Percentiles rank a stretch among this genome's conserved stretches.
These are phyloP conservation scores for Grosmannia clavigera DNA, from an alignment of 2,329 filamentous ascomycete species.

Conservation along the genomic window DNA sequence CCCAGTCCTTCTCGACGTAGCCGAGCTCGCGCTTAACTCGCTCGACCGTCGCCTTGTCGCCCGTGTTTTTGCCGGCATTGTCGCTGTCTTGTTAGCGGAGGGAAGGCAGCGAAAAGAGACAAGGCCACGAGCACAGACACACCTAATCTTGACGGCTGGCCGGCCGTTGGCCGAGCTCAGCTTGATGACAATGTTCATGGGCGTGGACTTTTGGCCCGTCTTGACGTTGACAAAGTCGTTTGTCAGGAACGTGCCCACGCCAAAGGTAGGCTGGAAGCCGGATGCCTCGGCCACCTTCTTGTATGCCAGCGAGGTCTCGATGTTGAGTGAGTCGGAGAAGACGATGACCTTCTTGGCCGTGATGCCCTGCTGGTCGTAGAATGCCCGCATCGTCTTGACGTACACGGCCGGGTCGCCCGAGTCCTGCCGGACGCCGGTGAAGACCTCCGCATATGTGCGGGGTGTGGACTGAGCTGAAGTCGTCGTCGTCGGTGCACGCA, in stretches of 20 bases:
- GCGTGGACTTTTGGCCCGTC: slow-evolving; percentile 71
- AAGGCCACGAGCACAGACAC: slow-evolving; percentile 12
- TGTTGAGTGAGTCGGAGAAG: slow-evolving; percentile 89
- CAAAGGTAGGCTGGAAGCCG: slow-evolving; percentile 79
- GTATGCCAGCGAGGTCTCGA: slow-evolving; percentile 83
- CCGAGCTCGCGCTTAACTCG: slow-evolving; percentile 77
- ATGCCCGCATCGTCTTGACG: slow-evolving; percentile 64
- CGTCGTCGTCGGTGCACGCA: slow-evolving; percentile 28
- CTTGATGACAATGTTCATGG: slow-evolving; percentile 97
- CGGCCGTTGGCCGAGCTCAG: slow-evolving; percentile 72
- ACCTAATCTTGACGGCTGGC: slow-evolving; percentile 79
- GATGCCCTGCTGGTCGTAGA: slow-evolving; percentile 67
- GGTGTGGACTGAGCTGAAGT: neutral
- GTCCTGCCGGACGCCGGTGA: slow-evolving; percentile 77
- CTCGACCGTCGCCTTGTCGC: slow-evolving; percentile 64
- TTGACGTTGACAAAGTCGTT: slow-evolving; percentile 75
- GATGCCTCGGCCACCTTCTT: slow-evolving; percentile 68
- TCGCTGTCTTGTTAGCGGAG: slow-evolving; percentile 28
- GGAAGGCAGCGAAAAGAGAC: neutral
- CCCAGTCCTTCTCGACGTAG: slow-evolving; percentile 77
- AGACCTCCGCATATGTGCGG: slow-evolving; percentile 67
- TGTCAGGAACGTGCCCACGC: slow-evolving; percentile 89
- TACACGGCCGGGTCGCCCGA: slow-evolving; percentile 77
- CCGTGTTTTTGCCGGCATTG: slow-evolving; percentile 90
- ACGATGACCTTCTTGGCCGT: slow-evolving; percentile 77